Conservation (phyloP, 169 alveolate species). For the Plasmodium coatneyi region DNA sequence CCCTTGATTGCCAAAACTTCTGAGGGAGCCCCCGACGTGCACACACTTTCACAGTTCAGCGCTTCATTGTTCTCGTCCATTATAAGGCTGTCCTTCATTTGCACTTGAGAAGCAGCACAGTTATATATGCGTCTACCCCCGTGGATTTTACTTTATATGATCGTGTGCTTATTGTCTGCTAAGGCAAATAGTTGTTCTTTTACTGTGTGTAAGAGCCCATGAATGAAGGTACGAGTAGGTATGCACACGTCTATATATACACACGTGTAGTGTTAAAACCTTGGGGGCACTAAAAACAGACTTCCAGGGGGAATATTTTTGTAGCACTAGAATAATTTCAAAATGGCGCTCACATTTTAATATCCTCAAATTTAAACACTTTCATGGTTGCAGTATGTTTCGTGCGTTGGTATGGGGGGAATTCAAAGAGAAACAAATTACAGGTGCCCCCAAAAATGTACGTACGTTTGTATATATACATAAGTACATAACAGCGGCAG, state of each 20-base stretch:
- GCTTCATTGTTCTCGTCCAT: constrained; percentile 16
- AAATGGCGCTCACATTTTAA: constrained; percentile 19
- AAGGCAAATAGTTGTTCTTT: constrained; percentile 29
- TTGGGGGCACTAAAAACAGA: constrained; percentile 28
- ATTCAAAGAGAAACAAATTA: background rate
- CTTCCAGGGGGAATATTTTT: constrained; percentile 17
- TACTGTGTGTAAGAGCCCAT: constrained; percentile 6
- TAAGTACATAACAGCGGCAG: background rate
- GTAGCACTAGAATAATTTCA: constrained; percentile 21
- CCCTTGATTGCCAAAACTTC: constrained; percentile 3
- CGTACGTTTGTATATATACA: background rate
- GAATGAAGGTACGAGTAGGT: background rate
- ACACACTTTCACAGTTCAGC: constrained; percentile 3
- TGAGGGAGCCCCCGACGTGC: background rate
- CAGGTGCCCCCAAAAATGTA: background rate
- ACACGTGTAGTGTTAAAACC: constrained; percentile 7
- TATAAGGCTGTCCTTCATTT: constrained; percentile 6
- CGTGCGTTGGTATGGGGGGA: background rate
- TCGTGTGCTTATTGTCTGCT: background rate
- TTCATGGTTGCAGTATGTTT: constrained; percentile 27
- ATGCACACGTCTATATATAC: constrained; percentile 19
- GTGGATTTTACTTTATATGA: background rate
- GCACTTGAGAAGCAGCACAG: background rate
- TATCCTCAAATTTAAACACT: constrained; percentile 13
- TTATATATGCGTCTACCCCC: background rate